A percentile compares a stretch with the other conserved stretches of the same genome.
phyloP scores from a whole-genome alignment of 73 alveolate species.

The Tetrahymena borealis region DNA sequence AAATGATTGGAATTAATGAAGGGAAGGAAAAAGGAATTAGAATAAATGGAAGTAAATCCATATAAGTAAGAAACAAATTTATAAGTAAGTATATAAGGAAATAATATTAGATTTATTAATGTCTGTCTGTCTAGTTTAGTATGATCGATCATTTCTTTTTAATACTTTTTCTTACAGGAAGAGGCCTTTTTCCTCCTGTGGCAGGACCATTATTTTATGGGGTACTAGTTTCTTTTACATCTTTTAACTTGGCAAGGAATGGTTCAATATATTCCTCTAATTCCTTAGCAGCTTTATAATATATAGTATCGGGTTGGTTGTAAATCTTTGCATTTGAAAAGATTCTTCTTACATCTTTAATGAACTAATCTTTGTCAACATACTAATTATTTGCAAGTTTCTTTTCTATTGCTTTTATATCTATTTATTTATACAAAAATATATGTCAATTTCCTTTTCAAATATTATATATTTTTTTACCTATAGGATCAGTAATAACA shows the following conservation, averaged over 20 bases:
- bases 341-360: slow-evolving; percentile 67
- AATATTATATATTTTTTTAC: background rate
- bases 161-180: background rate
- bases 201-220: background rate
- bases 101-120: too few species aligned
- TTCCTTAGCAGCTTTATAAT: slow-evolving; percentile 71
- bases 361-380: slow-evolving; percentile 53
- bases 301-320: slow-evolving; percentile 64
- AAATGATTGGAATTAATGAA: too few species aligned
- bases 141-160: background rate
- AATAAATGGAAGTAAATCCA: too few species aligned
- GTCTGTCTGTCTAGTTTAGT: too few species aligned
- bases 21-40: too few species aligned
- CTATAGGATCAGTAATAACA: slow-evolving; percentile 85
- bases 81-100: too few species aligned
- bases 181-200: background rate
- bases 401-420: slow-evolving; percentile 59
- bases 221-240: slow-evolving; percentile 10
- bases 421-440: slow-evolving; percentile 2
- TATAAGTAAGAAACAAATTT: too few species aligned
- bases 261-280: slow-evolving; percentile 66
- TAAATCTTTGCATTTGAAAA: slow-evolving; percentile 71
- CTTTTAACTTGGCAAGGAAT: slow-evolving; percentile 60
- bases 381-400: slow-evolving; percentile 63
- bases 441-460: background rate